phyloP scores from a whole-genome alignment of 2,329 filamentous ascomycete genomes.

The Triangularia setosa region DNA sequence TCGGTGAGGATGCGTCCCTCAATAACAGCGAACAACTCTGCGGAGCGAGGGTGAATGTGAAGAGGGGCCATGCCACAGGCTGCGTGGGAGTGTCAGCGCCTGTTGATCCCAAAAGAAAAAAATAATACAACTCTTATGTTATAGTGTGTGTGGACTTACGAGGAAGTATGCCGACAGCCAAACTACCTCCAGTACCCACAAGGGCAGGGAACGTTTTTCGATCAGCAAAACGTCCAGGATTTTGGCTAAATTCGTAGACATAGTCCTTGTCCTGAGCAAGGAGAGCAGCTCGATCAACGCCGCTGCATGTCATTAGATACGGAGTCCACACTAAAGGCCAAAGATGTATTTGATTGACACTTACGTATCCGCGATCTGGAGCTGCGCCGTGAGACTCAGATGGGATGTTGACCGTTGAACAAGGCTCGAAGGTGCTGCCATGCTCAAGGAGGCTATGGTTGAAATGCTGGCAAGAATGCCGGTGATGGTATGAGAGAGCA shows the following conservation, averaged over 20 bases:
- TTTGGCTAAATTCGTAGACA: constrained; percentile 45
- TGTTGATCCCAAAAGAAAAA: neutral
- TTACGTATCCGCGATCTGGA: constrained; percentile 36
- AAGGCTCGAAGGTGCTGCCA: constrained; percentile 8
- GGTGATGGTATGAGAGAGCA: neutral
- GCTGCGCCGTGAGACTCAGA: constrained; percentile 10
- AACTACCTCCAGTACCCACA: constrained; percentile 36
- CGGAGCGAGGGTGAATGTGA: constrained; percentile 18
- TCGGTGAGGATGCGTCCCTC: constrained; percentile 10
- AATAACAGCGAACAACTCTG: constrained; percentile 15
- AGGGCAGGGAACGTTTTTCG: constrained; percentile 55
- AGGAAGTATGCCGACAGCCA: constrained; percentile 6
- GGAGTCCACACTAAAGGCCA: neutral
- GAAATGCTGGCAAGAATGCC: neutral
- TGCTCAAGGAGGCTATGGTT: constrained; percentile 1
- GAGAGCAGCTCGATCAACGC: constrained; percentile 40
- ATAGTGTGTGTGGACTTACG: neutral
- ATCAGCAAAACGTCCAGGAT: constrained; percentile 46
- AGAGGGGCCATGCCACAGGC: constrained; percentile 25
- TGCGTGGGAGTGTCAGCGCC: constrained; percentile 2
- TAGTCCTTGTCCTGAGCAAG: constrained; percentile 43
- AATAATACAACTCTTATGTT: neutral
- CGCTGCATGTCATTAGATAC: constrained; percentile 26
- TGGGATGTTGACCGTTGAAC: neutral
- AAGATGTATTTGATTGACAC: constrained; percentile 11